Evolutionary conservation across 108 stramenopile genomes (phyloP), one percentile per base, ranked within the genome.

Genomic region (Stephanodiscus triporus): DNA sequence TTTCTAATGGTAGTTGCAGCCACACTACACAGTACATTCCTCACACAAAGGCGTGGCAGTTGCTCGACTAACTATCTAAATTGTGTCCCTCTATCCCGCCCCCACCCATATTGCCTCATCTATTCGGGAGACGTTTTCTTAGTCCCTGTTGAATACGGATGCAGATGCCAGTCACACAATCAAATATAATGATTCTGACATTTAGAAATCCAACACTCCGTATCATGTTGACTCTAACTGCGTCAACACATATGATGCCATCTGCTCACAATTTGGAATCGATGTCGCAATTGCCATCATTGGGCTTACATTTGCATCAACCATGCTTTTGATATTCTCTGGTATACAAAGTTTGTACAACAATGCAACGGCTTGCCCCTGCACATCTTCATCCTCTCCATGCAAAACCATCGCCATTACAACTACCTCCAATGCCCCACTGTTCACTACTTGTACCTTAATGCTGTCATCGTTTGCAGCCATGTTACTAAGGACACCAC

Each of bases 381-480:
- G 88, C 22, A 90, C 77, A 51, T 62, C 49, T 16, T 57, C 64
- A 47, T 88, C 82, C 10, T 87, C 83, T 6, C 73, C 71, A 65
- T 89, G 85, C 17, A 90, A 50, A 7, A 90, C 88, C 89, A 93
- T 93, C 6, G 89, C 85, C 76, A 90, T 78, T 38, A 88, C 86
- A 63, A 90, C 87, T 2, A 87, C 87, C 66, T 89, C 89, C 32
- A 93, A 65, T 13, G 84, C 87, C 54, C 81, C 88, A 37, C 83
- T 85, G 9, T 89, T 76, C 11, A 90, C 92, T 57, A 90, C 88
- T 30, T 74, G 56, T 58, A 85, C 77, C 57, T 90, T 87, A 63
- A 58, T 63, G 22, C 65, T 14, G 27, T 87, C 76, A 56, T 84
- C 85, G 0, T 66, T 63, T 0, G 70, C 74, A 22, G 86, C 88